phyloP scores from a whole-genome alignment of 2,329 filamentous ascomycete species.

The Nothomitra cinnamomea region DNA sequence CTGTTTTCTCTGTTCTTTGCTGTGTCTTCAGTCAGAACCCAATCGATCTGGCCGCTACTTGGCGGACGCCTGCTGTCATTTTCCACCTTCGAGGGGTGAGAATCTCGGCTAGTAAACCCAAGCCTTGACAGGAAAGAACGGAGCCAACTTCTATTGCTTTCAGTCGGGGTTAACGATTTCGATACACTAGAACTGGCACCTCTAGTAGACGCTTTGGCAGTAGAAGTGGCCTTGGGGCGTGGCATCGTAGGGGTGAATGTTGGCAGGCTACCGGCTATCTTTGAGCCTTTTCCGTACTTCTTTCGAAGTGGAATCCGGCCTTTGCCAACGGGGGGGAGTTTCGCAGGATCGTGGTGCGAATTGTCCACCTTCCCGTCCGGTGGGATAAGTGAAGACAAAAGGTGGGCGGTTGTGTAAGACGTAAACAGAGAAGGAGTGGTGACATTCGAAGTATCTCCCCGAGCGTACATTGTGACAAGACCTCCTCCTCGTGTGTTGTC shows the following conservation, averaged over 20 bases:
- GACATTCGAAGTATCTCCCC: constrained; percentile 86
- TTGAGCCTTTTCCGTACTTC: constrained; percentile 11
- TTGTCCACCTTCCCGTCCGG: constrained; percentile 32
- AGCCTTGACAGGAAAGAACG: constrained; percentile 29
- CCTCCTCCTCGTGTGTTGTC: constrained; percentile 81
- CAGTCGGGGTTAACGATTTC: constrained; percentile 10
- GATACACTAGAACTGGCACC: neutral
- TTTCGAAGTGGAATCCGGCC: constrained; percentile 4
- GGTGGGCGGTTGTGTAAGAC: constrained; percentile 80
- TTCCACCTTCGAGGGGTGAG: constrained; percentile 10
- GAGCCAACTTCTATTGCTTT: constrained; percentile 27
- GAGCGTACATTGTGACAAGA: constrained; percentile 95
- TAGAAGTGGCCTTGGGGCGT: constrained; percentile 19
- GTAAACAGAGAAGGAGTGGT: constrained; percentile 92
- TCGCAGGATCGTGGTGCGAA: constrained; percentile 35
- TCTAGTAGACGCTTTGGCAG: constrained; percentile 4
- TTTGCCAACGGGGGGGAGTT: constrained; percentile 23
- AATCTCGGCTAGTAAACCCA: constrained; percentile 11
- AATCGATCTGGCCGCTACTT: constrained; percentile 56
- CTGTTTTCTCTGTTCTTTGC: constrained; percentile 36
- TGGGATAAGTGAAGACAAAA: constrained; percentile 75
- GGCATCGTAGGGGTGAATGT: constrained; percentile 9
- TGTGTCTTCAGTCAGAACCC: constrained; percentile 52
- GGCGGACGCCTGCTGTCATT: constrained; percentile 47
- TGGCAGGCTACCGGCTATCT: neutral